Evolutionary conservation across 1,284 basidiomycete genomes (phyloP).

Genomic region (Ustilago bromivora): DNA sequence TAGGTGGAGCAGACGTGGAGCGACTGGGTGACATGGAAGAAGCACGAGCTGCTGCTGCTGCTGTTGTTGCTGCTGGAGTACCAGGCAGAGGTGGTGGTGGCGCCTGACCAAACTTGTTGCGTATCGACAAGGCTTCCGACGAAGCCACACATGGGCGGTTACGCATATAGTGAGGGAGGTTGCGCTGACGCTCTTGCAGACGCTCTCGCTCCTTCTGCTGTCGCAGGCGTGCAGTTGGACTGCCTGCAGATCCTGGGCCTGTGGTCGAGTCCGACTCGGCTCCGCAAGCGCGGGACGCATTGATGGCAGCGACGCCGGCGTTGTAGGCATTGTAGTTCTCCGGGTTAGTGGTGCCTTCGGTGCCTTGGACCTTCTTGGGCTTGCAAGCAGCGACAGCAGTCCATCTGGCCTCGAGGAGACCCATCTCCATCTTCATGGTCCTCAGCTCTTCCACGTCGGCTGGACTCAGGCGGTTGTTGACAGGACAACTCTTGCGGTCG

Average conservation of each 20-base stretch:
- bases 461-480: conserved; percentile 63
- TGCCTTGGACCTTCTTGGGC: conserved; percentile 41
- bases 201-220: conserved; percentile 53
- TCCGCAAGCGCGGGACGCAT: conserved; percentile 39
- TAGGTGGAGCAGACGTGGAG: conserved; percentile 36
- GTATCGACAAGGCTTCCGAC: conserved; percentile 45
- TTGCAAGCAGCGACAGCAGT: conserved; percentile 61
- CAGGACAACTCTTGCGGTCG: conserved; percentile 65
- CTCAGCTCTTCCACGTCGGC: conserved; percentile 67
- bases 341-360: conserved; percentile 47
- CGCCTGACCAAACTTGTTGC: conserved; percentile 50
- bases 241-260: conserved; percentile 33
- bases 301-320: conserved; percentile 45
- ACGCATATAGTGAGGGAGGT: conserved; percentile 41
- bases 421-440: conserved; percentile 66
- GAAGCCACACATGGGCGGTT: conserved; percentile 22
- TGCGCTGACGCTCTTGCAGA: conserved; percentile 43
- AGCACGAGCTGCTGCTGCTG: conserved; percentile 7
- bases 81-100: conserved; percentile 52
- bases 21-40: conserved; percentile 29
- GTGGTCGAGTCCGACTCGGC: conserved; percentile 46
- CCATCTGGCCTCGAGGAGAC: conserved; percentile 66
- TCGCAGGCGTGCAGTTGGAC: conserved; percentile 38
- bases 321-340: conserved; percentile 52
- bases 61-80: neutral